Base-by-base conservation (phyloP, 2,329 filamentous ascomycete species). In the Dothidotthia symphoricarpi region DNA sequence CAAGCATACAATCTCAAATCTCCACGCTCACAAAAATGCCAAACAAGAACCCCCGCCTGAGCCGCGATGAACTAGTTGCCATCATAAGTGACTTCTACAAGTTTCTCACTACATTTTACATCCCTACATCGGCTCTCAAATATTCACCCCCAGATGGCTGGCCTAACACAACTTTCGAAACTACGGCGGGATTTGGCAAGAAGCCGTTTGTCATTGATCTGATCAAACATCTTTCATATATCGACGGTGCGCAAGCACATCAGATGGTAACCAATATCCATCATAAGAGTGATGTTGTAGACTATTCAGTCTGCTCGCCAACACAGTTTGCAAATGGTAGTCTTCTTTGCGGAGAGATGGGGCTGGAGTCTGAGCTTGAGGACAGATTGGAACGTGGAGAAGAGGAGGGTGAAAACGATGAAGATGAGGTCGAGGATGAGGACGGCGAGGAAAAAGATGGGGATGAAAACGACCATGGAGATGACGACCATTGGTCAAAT, bases 71-170 rank as follows among this genome's bases (percentile, higher is more conserved):
- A 17, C 19, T 31, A 11, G 43, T 45, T 16, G 17, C 28, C 14
- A 39, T 39, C 11, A 36, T 51, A 13, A 36, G 24, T n/a, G 28
- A 39, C 33, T 51, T 39, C 17, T 48, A 46, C 29, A 33, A 26
- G 5, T 46, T 43, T 16, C 39, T 51, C 22, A 36, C 34, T 4
- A 43, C 3, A 13, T 29, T 48, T 14, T 44, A 46, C 17, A 39
- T 48, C 14, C 36, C 31, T 6, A 26, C 19, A 13, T 43, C 39
- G 15, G 22, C 28, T 2, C 26, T 46, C 14, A 43, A 37, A 13
- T 36, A 30, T 4, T 39, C 39, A 8, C 42, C 42, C 15, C 31
- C 24, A 16, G 47, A 14, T 6, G 39, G 47, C 3, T 51, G 45
- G 45, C 42, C 42, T 2, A 43, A 31, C 28, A 41, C 49, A 24